Evolutionary conservation across 1,284 basidiomycete genomes (phyloP).

Genomic region (Inonotus hispidus): DNA sequence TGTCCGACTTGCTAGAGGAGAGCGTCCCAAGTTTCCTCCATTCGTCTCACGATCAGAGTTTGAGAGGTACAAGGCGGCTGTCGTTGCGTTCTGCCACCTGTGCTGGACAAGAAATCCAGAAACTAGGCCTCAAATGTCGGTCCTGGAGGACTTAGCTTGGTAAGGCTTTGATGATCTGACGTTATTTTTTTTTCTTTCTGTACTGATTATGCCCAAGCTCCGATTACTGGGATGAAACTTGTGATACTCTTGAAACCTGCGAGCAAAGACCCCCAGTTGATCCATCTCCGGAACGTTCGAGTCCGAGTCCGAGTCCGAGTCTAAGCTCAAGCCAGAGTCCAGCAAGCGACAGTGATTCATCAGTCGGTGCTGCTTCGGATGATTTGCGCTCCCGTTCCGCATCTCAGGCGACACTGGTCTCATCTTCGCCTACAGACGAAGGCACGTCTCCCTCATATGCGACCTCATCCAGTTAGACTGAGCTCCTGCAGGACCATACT

Average conservation of each 20-base stretch:
- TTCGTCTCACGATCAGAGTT: neutral
- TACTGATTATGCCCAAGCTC: neutral
- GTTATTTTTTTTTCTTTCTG: no score
- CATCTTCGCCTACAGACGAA: neutral
- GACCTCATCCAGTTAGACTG: neutral
- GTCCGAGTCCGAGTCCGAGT: no score
- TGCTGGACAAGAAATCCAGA: slow-evolving; percentile 7
- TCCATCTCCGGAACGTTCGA: no score
- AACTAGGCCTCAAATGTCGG: neutral
- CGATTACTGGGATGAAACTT: neutral
- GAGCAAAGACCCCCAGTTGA: neutral
- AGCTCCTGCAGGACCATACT: neutral
- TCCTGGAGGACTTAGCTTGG: neutral
- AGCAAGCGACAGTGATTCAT: neutral
- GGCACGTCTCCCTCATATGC: neutral
- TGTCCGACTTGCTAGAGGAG: neutral
- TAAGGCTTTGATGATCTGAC: neutral
- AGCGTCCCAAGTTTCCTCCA: neutral
- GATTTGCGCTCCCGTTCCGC: neutral
- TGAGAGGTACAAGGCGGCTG: neutral
- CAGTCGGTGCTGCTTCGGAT: neutral
- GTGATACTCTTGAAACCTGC: neutral
- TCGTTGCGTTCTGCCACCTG: neutral
- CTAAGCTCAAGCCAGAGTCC: no score
- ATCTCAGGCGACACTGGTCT: neutral